Evolutionary conservation across 148 eudicot genomes (phyloP).

Genomic region (Amaranthus palmeri): DNA sequence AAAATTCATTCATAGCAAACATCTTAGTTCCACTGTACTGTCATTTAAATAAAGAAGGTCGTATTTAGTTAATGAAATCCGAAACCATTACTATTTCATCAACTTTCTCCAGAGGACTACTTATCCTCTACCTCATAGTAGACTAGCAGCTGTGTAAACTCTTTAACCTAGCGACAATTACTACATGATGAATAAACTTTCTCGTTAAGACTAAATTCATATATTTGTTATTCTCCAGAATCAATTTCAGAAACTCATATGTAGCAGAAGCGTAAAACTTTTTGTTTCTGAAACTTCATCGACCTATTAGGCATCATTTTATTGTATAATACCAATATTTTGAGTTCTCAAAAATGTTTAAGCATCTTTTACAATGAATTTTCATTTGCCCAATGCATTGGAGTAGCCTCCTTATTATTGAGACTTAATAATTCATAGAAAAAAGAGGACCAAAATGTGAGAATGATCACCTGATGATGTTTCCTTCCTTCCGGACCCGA

Average conservation of each 20-base stretch:
- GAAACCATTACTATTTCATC: no score
- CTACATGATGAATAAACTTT: not conserved
- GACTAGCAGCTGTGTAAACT: not conserved
- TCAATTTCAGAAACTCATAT: not conserved
- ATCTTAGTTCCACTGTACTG: not conserved
- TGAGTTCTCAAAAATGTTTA: not conserved
- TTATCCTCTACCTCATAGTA: not conserved
- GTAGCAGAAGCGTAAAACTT: not conserved
- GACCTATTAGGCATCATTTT: no score
- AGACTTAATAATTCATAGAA: not conserved
- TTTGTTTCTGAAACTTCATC: not conserved
- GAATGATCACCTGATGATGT: constrained; percentile 26
- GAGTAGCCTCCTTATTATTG: not conserved
- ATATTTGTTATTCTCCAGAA: not conserved
- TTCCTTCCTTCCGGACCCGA: constrained; percentile 27
- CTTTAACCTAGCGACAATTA: not conserved
- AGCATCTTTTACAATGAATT: not conserved
- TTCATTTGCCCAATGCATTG: not conserved
- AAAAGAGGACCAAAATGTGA: not conserved
- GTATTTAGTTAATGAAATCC: not conserved
- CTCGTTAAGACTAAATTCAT: not conserved
- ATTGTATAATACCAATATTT: not conserved
- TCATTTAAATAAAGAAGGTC: not conserved
- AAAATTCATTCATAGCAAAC: no score
- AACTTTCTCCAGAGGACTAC: no score